Evolutionary conservation across 2,329 filamentous ascomycete species (phyloP), one percentile per base, ranked within the genome.

Genomic region (Trichoderma pleuroti): DNA sequence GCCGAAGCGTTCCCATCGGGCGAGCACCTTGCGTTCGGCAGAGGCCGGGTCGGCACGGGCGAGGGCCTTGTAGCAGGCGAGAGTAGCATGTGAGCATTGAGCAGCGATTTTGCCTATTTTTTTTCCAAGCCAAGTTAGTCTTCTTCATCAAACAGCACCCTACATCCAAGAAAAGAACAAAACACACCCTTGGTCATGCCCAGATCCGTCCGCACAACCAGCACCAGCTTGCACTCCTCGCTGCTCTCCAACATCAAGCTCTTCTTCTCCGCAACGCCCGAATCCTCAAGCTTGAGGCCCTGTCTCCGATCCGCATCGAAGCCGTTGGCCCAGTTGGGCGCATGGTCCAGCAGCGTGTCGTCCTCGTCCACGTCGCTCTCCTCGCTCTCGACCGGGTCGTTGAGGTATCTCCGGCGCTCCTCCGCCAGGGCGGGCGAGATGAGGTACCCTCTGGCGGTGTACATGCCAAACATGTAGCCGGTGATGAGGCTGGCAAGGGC

Each of bases 1-100:
- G 14, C 96, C 96, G 69, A 86, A 83, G 65, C 85, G 86, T 82
- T 99, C 96, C 96, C 96, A 99, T 74, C 91, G 91, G 74, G 87
- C 86, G 62, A 99, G 88, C 66, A 97, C 84, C 56, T 84, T 84
- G 70, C 89, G 87, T 60, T 86, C 84, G 16, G 87, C 80, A 28
- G 85, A 85, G 46, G 84, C 81, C 52, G 87, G 82, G 66, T 86
- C 82, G n/a, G 88, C 83, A 68, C 84, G 82, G 70, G 89, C 82
- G 74, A 97, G 89, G 71, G 90, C 84, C 84, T 98, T 98, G 89
- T 97, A 99, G 87, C 95, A 98, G 69, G 95, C 94, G 70, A 99
- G 90, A 4, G 95, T 97, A n/a, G 96, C 96, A 82, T 98, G 96
- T 63, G 91, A 92, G 82, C 92, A 95, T 82, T 98, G 96, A 9